These are phyloP conservation scores for Solanum megistacrolobum DNA, from an alignment of 257 asterid species.

Conservation along the genomic window DNA sequence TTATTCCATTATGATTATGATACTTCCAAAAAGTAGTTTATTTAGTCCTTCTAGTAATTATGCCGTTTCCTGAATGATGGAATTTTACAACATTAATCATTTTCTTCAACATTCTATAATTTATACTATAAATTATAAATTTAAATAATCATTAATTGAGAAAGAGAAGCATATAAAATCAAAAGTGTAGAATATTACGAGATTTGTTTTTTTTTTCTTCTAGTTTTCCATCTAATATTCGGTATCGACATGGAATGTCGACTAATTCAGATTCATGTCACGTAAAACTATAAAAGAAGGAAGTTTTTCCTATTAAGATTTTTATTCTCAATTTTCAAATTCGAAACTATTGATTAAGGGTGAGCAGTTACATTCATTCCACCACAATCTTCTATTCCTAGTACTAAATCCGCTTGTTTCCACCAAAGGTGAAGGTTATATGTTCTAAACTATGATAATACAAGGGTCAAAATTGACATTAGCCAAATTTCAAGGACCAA, in stretches of 20 bases:
- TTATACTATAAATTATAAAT: not conserved
- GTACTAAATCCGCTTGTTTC: not conserved
- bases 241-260: rapidly evolving
- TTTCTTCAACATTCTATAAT: not conserved
- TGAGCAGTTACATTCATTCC: not conserved
- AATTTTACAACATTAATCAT: not conserved
- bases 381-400: not conserved
- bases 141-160: not conserved
- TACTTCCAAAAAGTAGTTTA: not conserved
- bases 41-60: not conserved
- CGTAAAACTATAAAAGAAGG: not conserved
- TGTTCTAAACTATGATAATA: not conserved
- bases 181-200: not conserved
- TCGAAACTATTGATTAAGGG: not conserved
- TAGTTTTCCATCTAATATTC: not conserved
- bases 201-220: not conserved
- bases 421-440: not conserved
- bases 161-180: not conserved
- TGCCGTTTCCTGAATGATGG: not conserved
- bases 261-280: rapidly evolving
- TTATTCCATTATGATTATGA: not conserved
- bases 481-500: not conserved
- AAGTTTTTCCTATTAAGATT: not conserved
- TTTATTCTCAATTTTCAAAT: not conserved
- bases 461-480: not conserved